Percentiles rank a stretch among this genome's conserved stretches.
phyloP scores from a whole-genome alignment of 208 protist species.

The Wallacemonas collosoma region DNA sequence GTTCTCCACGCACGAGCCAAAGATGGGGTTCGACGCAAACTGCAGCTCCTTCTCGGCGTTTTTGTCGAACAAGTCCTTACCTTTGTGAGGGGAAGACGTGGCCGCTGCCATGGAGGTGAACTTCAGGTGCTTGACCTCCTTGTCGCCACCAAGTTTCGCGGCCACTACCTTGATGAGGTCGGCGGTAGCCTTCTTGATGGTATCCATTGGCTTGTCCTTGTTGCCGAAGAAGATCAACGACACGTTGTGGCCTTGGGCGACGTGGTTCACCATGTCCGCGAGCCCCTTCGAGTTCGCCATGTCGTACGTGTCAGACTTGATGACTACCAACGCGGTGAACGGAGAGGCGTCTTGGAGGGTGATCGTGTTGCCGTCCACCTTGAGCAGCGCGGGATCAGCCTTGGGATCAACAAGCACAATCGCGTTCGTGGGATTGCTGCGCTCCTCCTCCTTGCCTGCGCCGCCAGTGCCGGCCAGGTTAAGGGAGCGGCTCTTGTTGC shows the following conservation, averaged over 20 bases:
- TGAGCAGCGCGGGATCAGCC: slow-evolving; percentile 1
- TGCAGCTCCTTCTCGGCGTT: slow-evolving; percentile 27
- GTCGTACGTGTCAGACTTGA: slow-evolving; percentile 8
- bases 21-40: slow-evolving; percentile 67
- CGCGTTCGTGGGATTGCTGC: slow-evolving; percentile 21
- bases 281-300: neutral
- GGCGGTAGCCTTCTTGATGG: slow-evolving; percentile 23
- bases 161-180: slow-evolving; percentile 29
- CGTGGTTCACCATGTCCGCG: slow-evolving; percentile 23
- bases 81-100: slow-evolving; percentile 31
- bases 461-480: slow-evolving; percentile 24
- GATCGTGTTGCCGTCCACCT: slow-evolving; percentile 8
- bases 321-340: slow-evolving; percentile 3
- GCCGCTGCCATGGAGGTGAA: slow-evolving; percentile 33
- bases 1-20: slow-evolving; percentile 53
- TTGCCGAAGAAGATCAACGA: slow-evolving; percentile 26
- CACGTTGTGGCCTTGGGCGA: slow-evolving; percentile 35
- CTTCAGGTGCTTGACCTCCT: slow-evolving; percentile 30
- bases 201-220: slow-evolving; percentile 8
- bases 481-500: slow-evolving; percentile 30
- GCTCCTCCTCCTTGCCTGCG: slow-evolving; percentile 22
- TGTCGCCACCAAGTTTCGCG: slow-evolving; percentile 23
- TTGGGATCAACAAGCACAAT: slow-evolving; percentile 7
- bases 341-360: neutral
- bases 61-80: slow-evolving; percentile 42